Conservation (phyloP, 164 flowering plant species). For the Vitis cinerea region DNA sequence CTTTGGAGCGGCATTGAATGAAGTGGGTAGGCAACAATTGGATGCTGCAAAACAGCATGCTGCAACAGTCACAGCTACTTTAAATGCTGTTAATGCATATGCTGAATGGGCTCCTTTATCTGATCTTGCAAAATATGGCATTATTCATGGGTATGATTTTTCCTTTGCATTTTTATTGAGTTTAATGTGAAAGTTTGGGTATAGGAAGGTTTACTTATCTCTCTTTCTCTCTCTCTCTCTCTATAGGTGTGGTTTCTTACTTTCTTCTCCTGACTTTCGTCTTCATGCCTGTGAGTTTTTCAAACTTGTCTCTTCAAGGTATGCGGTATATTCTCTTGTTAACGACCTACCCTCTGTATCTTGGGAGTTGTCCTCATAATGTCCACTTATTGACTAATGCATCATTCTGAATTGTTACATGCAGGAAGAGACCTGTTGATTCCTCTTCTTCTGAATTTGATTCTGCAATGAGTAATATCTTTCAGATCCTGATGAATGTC, state of each 20-base stretch:
- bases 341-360: background rate
- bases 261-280: conserved; percentile 85
- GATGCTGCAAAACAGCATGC: conserved; percentile 92
- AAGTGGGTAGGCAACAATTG: conserved; percentile 66
- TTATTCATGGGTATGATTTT: conserved; percentile 77
- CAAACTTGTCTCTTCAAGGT: conserved; percentile 88
- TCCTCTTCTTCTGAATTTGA: conserved; percentile 71
- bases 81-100: conserved; percentile 95
- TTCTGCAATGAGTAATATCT: conserved; percentile 67
- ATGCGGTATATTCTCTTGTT: conserved; percentile 3
- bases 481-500: conserved; percentile 72
- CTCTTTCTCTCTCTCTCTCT: background rate
- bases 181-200: background rate
- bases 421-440: conserved; percentile 86
- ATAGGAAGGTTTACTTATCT: background rate
- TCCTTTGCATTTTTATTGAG: conserved; percentile 1
- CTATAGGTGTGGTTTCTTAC: conserved; percentile 79
- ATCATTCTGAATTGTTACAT: conserved; percentile 19
- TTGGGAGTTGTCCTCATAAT: conserved; percentile 1
- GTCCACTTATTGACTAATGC: background rate
- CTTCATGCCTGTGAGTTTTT: conserved; percentile 97
- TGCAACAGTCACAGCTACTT: conserved; percentile 69
- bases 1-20: conserved; percentile 88
- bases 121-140: conserved; percentile 84
- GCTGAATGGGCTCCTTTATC: conserved; percentile 96